These are phyloP conservation scores for Metschnikowia henanensis DNA, from an alignment of 805 yeast genomes.

Conservation along the genomic window DNA sequence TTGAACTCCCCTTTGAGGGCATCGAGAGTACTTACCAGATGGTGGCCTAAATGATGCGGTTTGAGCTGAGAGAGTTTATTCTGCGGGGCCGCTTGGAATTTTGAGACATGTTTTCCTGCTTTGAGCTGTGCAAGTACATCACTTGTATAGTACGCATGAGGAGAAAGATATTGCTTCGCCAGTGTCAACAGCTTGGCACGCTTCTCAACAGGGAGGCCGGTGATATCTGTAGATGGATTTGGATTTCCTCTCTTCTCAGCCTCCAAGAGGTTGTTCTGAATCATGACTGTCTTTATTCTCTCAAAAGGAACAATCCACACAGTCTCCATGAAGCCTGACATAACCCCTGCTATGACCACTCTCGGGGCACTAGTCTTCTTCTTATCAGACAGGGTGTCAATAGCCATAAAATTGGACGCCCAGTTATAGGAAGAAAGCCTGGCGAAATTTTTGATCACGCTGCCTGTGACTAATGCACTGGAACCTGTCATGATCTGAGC, in stretches of 20 bases:
- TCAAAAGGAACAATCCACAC: constrained; percentile 89
- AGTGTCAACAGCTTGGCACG: constrained; percentile 26
- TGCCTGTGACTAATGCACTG: constrained; percentile 74
- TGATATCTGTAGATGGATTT: constrained; percentile 23
- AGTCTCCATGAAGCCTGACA: constrained; percentile 84
- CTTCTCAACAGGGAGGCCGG: constrained; percentile 25
- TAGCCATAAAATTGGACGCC: constrained; percentile 66
- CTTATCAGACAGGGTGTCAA: constrained; percentile 38
- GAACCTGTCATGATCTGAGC: constrained; percentile 56
- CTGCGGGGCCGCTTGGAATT: constrained; percentile 22
- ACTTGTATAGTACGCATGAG: constrained; percentile 41
- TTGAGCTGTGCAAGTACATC: constrained; percentile 32
- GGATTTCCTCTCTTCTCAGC: constrained; percentile 22
- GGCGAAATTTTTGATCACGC: constrained; percentile 68
- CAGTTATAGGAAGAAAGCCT: constrained; percentile 75
- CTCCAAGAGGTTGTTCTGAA: constrained; percentile 55
- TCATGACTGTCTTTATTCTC: constrained; percentile 75
- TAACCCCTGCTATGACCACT: constrained; percentile 77
- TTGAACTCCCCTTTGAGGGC: constrained; percentile 36
- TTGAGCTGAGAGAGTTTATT: constrained; percentile 1
- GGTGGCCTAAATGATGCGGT: constrained; percentile 13
- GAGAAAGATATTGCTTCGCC: constrained; percentile 38
- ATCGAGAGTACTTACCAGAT: constrained; percentile 8
- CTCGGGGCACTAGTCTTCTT: constrained; percentile 76
- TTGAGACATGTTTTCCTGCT: constrained; percentile 21